phyloP scores from a whole-genome alignment of 2,329 filamentous ascomycete species.

The Ophiostoma australiae region DNA sequence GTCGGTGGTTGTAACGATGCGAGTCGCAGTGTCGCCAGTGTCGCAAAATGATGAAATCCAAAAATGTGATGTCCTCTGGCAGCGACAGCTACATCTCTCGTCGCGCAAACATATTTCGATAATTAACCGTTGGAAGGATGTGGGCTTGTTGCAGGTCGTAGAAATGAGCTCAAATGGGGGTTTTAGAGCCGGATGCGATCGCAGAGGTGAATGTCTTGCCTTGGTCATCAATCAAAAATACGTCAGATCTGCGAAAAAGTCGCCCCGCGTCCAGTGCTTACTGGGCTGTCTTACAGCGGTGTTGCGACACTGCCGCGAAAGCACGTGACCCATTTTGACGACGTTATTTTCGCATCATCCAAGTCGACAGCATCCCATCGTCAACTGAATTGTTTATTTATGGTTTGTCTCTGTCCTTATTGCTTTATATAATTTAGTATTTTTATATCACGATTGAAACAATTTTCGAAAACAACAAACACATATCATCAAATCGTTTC shows the following conservation, averaged over 20 bases:
- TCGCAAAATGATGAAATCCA: background rate
- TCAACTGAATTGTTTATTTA: background rate
- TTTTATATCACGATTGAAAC: no score
- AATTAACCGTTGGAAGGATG: background rate
- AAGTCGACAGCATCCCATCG: background rate
- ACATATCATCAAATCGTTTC: no score
- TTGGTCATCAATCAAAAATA: background rate
- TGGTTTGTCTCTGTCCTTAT: background rate
- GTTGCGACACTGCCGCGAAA: conserved; percentile 27
- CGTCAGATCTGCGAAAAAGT: conserved; percentile 14
- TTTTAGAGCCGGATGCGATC: background rate
- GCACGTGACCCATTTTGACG: conserved; percentile 24
- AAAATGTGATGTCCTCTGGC: background rate
- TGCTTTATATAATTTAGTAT: background rate
- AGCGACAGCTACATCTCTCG: background rate
- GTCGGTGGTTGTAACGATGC: background rate
- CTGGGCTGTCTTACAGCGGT: background rate
- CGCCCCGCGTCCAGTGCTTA: conserved; percentile 17
- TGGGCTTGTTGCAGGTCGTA: background rate
- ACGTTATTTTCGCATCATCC: background rate
- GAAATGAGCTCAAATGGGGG: background rate
- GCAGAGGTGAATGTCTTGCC: background rate
- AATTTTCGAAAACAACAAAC: no score
- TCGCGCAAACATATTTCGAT: background rate
- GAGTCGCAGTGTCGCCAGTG: background rate